These are phyloP conservation scores for Nasturtium officinale DNA, from an alignment of 345 rosid genomes.

Conservation along the genomic window DNA sequence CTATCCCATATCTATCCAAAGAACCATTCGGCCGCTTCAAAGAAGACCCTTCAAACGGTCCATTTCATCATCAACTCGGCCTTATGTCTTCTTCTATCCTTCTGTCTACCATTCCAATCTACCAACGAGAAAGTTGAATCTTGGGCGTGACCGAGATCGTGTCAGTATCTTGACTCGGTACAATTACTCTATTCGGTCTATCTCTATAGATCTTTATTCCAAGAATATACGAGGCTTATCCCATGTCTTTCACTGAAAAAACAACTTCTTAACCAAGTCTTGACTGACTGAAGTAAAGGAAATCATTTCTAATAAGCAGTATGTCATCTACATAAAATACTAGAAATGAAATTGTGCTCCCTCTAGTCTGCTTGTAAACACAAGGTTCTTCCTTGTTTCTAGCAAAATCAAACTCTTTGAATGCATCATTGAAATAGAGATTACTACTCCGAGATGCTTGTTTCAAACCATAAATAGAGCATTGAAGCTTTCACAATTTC, in stretches of 20 bases:
- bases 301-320: not conserved
- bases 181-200: too few relatives aligned
- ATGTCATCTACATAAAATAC: slow-evolving; percentile 10
- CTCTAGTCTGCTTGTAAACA: not conserved
- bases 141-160: too few relatives aligned
- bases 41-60: too few relatives aligned
- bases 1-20: too few relatives aligned
- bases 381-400: not conserved
- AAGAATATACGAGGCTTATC: not conserved
- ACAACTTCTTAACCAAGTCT: not conserved
- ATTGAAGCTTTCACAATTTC: slow-evolving; percentile 5
- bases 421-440: not conserved
- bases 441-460: not conserved
- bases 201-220: too few relatives aligned
- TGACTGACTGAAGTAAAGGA: not conserved
- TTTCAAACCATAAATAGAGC: not conserved
- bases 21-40: too few relatives aligned
- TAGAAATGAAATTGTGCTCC: not conserved
- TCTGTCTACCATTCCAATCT: too few relatives aligned
- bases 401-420: not conserved
- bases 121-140: too few relatives aligned
- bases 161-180: too few relatives aligned
- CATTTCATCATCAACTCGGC: too few relatives aligned
- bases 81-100: too few relatives aligned
- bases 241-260: too few relatives aligned